Evolutionary conservation across 1,139 yeast species (phyloP).

Genomic region (Yamadazyma friedrichii): DNA sequence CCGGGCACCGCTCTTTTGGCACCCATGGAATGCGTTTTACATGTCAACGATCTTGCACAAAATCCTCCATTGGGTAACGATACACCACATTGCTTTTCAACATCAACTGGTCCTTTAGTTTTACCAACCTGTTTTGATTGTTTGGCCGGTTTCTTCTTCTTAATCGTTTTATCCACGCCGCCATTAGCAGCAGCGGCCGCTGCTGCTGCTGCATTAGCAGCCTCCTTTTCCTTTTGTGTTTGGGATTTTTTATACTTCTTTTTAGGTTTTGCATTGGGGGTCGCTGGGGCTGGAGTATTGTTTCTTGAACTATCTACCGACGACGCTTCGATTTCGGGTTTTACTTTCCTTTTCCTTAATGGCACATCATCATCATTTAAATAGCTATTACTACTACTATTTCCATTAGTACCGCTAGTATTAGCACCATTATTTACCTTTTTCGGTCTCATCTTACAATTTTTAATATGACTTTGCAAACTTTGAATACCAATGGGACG

Average conservation of each 20-base stretch:
- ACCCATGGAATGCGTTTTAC: slow-evolving; percentile 98
- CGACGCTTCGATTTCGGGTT: slow-evolving; percentile 36
- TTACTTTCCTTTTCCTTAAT: slow-evolving; percentile 33
- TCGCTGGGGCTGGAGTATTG: slow-evolving; percentile 37
- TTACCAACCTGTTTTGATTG: slow-evolving; percentile 45
- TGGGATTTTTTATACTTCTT: slow-evolving; percentile 47
- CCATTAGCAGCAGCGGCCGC: slow-evolving; percentile 32
- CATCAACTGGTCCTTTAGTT: slow-evolving; percentile 79
- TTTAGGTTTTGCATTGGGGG: slow-evolving; percentile 34
- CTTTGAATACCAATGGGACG: slow-evolving; percentile 58
- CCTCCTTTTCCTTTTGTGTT: slow-evolving; percentile 46
- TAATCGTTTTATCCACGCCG: slow-evolving; percentile 5
- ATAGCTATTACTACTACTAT: background rate
- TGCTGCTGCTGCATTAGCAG: slow-evolving; percentile 49
- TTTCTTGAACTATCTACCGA: slow-evolving; percentile 44
- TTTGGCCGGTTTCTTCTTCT: slow-evolving; percentile 44
- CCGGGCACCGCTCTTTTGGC: slow-evolving; percentile 95
- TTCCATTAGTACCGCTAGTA: background rate
- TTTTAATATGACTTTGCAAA: slow-evolving; percentile 43
- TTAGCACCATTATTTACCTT: slow-evolving; percentile 10
- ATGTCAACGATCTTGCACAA: slow-evolving; percentile 92
- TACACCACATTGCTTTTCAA: slow-evolving; percentile 96
- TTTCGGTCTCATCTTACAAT: slow-evolving; percentile 52
- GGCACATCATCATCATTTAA: slow-evolving; percentile 22
- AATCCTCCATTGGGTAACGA: slow-evolving; percentile 87